A percentile compares a stretch with the other conserved stretches of the same genome.
Conservation (phyloP, 306 rosid species). For the Chamaecrista fasciculata region DNA sequence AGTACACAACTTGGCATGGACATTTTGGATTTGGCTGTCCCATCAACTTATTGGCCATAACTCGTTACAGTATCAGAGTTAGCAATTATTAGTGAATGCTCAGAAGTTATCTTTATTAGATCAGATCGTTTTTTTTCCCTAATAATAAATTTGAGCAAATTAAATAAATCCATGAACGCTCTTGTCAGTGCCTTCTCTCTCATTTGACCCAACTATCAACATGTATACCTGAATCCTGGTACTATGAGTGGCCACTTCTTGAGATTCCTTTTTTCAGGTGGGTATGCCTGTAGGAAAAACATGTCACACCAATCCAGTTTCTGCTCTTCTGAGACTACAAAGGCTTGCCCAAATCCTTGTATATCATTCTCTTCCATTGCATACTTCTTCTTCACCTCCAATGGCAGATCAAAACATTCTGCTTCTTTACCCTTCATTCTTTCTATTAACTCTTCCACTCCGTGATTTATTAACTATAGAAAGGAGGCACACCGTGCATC, state of each 20-base stretch:
- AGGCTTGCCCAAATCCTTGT: constrained; percentile 33
- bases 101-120: too few relatives aligned
- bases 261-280: constrained; percentile 16
- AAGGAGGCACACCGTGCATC: too few relatives aligned
- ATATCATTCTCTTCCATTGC: constrained; percentile 25
- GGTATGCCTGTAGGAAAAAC: neutral
- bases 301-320: constrained; percentile 37
- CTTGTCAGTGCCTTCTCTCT: too few relatives aligned
- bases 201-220: neutral
- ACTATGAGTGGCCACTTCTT: constrained; percentile 29
- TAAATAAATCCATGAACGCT: too few relatives aligned
- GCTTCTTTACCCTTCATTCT: constrained; percentile 15
- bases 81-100: too few relatives aligned
- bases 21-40: too few relatives aligned
- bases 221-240: constrained; percentile 33
- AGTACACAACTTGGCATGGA: neutral
- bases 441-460: constrained; percentile 21
- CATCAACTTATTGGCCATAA: too few relatives aligned
- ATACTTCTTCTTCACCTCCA: constrained; percentile 34
- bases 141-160: too few relatives aligned
- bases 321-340: constrained; percentile 31
- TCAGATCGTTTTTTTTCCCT: too few relatives aligned
- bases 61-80: too few relatives aligned
- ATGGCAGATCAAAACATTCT: constrained; percentile 16
- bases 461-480: constrained; percentile 32